Conservation (phyloP, 2,329 filamentous ascomycete genomes). For the Lachnellula hyalina region DNA sequence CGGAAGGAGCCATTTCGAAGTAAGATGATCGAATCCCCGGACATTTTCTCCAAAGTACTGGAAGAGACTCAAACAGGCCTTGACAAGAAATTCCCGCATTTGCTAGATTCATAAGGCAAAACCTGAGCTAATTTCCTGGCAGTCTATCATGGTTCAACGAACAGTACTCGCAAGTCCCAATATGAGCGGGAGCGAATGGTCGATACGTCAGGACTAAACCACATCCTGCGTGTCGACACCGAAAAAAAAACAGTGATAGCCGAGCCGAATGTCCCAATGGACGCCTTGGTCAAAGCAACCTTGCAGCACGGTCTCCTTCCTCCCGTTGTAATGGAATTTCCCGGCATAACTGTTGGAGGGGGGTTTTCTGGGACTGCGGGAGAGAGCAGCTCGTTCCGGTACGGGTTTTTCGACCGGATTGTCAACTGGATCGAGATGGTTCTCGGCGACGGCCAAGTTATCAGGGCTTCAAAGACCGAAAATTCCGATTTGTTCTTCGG, state of each 20-base stretch:
- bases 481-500: constrained; percentile 52
- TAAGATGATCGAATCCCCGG: background rate
- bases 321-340: constrained; percentile 65
- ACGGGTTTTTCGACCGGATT: constrained; percentile 60
- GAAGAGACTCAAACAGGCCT: background rate
- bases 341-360: constrained; percentile 62
- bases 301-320: constrained; percentile 50
- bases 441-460: constrained; percentile 49
- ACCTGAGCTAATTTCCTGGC: background rate
- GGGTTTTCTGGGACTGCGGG: constrained; percentile 61
- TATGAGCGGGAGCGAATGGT: constrained; percentile 28
- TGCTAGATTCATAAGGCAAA: too few relatives aligned
- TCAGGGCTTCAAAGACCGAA: constrained; percentile 41
- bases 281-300: constrained; percentile 52
- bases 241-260: constrained; percentile 44
- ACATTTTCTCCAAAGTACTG: background rate
- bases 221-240: constrained; percentile 40
- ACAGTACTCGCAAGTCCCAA: constrained; percentile 40
- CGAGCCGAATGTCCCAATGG: constrained; percentile 66
- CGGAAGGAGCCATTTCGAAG: constrained; percentile 7
- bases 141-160: constrained; percentile 51
- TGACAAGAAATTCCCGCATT: too few relatives aligned
- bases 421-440: constrained; percentile 59
- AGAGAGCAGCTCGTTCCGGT: constrained; percentile 59
- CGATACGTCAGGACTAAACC: constrained; percentile 42